Evolutionary conservation across 2,329 filamentous ascomycete species (phyloP), one percentile per base, ranked within the genome.

Genomic region (Domatiomyces globalis): DNA sequence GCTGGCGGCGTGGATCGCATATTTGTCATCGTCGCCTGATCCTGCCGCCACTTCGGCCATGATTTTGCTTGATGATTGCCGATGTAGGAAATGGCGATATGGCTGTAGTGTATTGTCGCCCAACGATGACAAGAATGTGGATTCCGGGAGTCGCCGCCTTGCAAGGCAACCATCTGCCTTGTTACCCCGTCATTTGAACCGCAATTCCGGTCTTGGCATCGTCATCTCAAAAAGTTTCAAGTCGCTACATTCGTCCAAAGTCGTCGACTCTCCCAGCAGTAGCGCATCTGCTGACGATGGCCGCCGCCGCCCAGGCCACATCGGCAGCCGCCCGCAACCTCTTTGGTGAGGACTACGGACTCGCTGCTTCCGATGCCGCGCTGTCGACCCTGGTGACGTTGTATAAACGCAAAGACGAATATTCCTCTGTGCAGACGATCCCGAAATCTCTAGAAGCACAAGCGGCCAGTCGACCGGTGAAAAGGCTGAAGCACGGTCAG

Each of bases 1-100:
- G 55, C 84, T 84, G 43, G 90, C 90, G 58, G 85, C 85, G 64
- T 96, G 90, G 44, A 95, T 83, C 25, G 87, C 84, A 61, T 83
- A 95, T 61, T 84, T 87, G 53, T 71, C 66, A 46, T 71, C 67
- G 50, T 69, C 66, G 9, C 65, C 55, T 53, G 69, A 63, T n/a
- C n/a, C 22, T 25, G 3, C 22, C 3, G 22, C 22, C 3, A 6
- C 22, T 3, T 25, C 22, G 68, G 71, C 72, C 43, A 47, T 51
- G 27, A 15, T 48, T 25, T 25, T 25, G 22, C 3, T 25, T 25
- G 22, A 25, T 25, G 6, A 6, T 25, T 25, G 22, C 22, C 3
- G 6, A 6, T 25, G 22, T 25, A 3, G 6, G 22, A 3, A 25
- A 6, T 25, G 22, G 22, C 22, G 22, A 25, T 25, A 25, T 25